Evolutionary conservation across 2,329 filamentous ascomycete genomes (phyloP).

Genomic region (Colletotrichum sansevieriae): DNA sequence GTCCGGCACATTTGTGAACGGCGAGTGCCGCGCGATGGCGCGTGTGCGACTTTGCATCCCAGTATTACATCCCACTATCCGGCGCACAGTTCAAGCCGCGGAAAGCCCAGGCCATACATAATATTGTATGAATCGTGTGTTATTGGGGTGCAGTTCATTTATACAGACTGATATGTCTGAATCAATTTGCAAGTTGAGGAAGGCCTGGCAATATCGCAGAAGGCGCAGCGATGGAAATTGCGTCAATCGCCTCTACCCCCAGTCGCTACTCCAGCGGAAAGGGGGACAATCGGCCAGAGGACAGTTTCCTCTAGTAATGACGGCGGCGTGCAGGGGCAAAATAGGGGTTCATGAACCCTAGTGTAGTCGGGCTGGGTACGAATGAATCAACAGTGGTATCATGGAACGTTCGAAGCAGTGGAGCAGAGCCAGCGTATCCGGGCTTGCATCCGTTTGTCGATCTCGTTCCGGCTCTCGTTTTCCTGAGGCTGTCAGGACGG

Average conservation of each 20-base stretch:
- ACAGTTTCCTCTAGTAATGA: conserved; percentile 8
- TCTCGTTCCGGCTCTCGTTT: conserved; percentile 25
- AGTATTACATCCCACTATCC: conserved; percentile 12
- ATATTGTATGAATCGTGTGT: conserved; percentile 18
- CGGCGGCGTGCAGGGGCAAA: conserved; percentile 22
- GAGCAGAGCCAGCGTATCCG: conserved; percentile 25
- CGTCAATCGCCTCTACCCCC: conserved; percentile 21
- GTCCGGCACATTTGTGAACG: conserved; percentile 29
- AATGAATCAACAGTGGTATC: conserved; percentile 16
- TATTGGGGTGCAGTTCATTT: conserved; percentile 5
- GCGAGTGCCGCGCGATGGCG: conserved; percentile 32
- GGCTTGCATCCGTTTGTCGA: conserved; percentile 34
- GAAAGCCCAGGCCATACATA: conserved; percentile 35
- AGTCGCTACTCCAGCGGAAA: conserved; percentile 20
- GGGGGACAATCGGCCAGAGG: conserved; percentile 11
- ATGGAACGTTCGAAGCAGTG: conserved; percentile 41
- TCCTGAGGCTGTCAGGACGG: conserved; percentile 8
- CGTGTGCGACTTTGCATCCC: conserved; percentile 30
- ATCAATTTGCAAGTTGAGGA: conserved; percentile 2
- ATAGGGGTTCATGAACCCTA: conserved; percentile 38
- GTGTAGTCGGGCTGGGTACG: not conserved
- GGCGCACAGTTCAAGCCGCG: conserved; percentile 26
- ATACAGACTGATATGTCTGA: not conserved
- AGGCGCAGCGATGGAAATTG: conserved; percentile 30
- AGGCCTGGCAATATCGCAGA: conserved; percentile 8